phyloP scores from a whole-genome alignment of 2,329 filamentous ascomycete genomes.

The Harringtonia aguacate region DNA sequence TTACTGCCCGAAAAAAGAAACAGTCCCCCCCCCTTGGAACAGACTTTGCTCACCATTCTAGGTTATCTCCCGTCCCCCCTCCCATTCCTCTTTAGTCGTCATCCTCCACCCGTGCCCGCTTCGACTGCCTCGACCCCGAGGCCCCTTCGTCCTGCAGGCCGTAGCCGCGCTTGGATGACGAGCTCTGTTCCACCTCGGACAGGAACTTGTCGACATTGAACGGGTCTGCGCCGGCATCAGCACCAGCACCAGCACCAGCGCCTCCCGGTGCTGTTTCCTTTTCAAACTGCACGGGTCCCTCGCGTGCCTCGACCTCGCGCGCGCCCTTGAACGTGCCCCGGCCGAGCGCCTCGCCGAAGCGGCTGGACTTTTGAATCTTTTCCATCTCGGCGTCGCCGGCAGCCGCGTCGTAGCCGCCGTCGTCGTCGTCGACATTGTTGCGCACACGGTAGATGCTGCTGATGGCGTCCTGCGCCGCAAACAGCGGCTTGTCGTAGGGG shows the following conservation, averaged over 20 bases:
- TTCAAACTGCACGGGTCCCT: slow-evolving; percentile 94
- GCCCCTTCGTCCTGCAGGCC: slow-evolving; percentile 59
- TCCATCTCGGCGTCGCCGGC: slow-evolving; percentile 75
- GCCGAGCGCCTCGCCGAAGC: slow-evolving; percentile 79
- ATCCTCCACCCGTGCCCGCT: slow-evolving; percentile 71
- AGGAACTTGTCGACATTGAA: slow-evolving; percentile 95
- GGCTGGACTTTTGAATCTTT: slow-evolving; percentile 72
- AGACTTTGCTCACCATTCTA: too few relatives aligned
- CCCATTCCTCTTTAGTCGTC: slow-evolving; percentile 25
- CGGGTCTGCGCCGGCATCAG: slow-evolving; percentile 44
- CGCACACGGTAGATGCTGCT: slow-evolving; percentile 85
- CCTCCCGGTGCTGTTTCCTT: slow-evolving; percentile 62
- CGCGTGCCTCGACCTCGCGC: slow-evolving; percentile 70
- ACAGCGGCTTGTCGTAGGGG: slow-evolving; percentile 91
- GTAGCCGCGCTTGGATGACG: slow-evolving; percentile 58
- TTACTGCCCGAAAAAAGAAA: too few relatives aligned
- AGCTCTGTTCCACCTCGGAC: slow-evolving; percentile 59
- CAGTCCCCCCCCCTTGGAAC: too few relatives aligned
- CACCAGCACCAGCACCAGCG: not conserved
- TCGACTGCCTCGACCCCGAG: slow-evolving; percentile 44
- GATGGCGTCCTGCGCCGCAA: slow-evolving; percentile 90
- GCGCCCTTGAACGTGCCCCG: slow-evolving; percentile 86
- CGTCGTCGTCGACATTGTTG: slow-evolving; percentile 62
- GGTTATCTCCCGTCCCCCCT: too few relatives aligned
- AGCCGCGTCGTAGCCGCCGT: slow-evolving; percentile 65